Percentiles rank a stretch among this genome's conserved stretches.
phyloP scores from a whole-genome alignment of 805 yeast species.

The Maudiozyma pseudohumilis region DNA sequence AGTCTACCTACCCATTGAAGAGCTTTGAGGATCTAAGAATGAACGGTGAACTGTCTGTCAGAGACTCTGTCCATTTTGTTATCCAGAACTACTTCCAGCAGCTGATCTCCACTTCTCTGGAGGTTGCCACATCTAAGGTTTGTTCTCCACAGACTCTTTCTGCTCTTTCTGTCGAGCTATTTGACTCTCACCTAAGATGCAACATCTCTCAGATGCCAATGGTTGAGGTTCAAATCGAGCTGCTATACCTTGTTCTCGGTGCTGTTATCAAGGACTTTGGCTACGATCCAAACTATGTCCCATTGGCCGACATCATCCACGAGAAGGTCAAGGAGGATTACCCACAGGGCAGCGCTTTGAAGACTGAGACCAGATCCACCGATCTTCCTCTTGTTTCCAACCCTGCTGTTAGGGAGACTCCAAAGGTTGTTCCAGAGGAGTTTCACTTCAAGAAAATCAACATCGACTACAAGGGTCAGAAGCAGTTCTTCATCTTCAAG shows the following conservation, averaged over 20 bases:
- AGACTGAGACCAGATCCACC: neutral
- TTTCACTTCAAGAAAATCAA: conserved; percentile 1
- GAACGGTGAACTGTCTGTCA: conserved; percentile 47
- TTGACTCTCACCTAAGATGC: conserved; percentile 19
- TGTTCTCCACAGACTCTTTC: conserved; percentile 31
- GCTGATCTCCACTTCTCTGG: conserved; percentile 41
- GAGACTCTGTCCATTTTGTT: conserved; percentile 46
- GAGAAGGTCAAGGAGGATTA: conserved; percentile 4
- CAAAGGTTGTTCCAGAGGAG: neutral
- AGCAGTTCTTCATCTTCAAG: conserved; percentile 1
- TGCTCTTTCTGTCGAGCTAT: conserved; percentile 22
- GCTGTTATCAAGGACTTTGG: conserved; percentile 72
- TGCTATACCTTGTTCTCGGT: conserved; percentile 49
- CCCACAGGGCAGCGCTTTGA: neutral
- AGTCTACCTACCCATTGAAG: neutral
- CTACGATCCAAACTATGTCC: conserved; percentile 52
- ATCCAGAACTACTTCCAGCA: conserved; percentile 43
- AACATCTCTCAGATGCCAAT: conserved; percentile 18
- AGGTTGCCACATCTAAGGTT: conserved; percentile 40
- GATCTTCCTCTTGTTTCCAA: neutral
- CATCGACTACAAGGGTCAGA: conserved; percentile 1
- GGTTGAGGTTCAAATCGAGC: conserved; percentile 7
- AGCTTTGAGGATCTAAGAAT: conserved; percentile 3
- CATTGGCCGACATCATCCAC: conserved; percentile 58
- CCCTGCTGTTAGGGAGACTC: neutral